Base-by-base conservation (phyloP, 345 rosid genomes). In the Iberis pinnata region DNA sequence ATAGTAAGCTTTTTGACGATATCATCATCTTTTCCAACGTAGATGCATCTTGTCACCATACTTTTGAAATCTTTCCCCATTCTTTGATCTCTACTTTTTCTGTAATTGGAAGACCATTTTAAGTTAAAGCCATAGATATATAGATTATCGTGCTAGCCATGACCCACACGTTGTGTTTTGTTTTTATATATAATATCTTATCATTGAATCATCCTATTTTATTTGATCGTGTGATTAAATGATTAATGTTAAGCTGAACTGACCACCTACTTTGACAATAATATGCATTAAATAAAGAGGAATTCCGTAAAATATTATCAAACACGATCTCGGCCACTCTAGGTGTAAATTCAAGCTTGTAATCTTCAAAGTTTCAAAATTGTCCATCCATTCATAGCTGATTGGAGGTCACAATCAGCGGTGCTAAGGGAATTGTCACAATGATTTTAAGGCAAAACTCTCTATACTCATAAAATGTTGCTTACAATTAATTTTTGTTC, bases 51-150 rank as follows among this genome's bases (percentile, higher is more conserved):
- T 48, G 72, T 60, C 16, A 68, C 62, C 67, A 68, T 60, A 36
- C 67, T 60, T 49, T 68, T 68, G 35, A 68, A 55, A 54, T 61
- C 67, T 68, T 68, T 68, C 47, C 72, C 72, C 72, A 68, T 67
- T 13, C 13, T 48, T 41, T 35, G 3, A 6, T 44, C 10, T 22
- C 6, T 15, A 2, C 4, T 15, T 13, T 26, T 7, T 9, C 41
- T 41, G 41, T 16, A 25, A 0, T 24, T 14, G 2, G n/a, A 44
- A 16, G 15, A 18, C 41, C 20, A 57, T n/a, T n/a, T 40, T 19
- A 29, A 49, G 12, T 24, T 36, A 44, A 36, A 18, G 43, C 29
- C 29, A 12, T 51, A 18, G 43, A 27, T 38, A 15, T 38, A 41
- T 14, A 13, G 16, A 29, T 19, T 54, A 58, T 44, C 64, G 70